Evolutionary conservation across 2,329 filamentous ascomycete genomes (phyloP).

Genomic region (Ophiostoma himal-ulmi): DNA sequence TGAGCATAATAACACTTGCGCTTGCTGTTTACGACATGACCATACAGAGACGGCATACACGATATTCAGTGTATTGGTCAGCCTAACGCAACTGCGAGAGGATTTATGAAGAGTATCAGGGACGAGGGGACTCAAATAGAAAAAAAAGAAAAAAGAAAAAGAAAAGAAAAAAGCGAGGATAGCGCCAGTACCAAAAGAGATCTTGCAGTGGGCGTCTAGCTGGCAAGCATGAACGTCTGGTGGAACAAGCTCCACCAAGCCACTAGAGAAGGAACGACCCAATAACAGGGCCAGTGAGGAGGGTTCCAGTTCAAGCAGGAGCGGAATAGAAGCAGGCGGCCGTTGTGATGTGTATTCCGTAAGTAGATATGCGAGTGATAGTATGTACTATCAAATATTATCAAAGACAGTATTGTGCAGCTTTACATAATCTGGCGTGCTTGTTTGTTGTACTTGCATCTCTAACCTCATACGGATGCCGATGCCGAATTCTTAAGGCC

Average conservation of each 20-base stretch:
- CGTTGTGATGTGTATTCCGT: not conserved
- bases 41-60: too few species aligned
- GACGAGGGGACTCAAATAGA: not conserved
- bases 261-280: not conserved
- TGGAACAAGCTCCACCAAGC: conserved; percentile 7
- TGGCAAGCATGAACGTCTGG: not conserved
- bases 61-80: too few species aligned
- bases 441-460: not conserved
- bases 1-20: not conserved
- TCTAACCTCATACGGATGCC: too few species aligned
- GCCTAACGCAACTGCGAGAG: too few species aligned
- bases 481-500: too few species aligned
- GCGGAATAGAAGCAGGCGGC: not conserved
- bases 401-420: too few species aligned
- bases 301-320: not conserved
- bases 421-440: not conserved
- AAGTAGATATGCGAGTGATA: not conserved
- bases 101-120: not conserved
- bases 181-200: not conserved
- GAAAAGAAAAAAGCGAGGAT: not conserved
- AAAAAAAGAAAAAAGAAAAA: not conserved
- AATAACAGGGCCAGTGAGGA: conserved; percentile 3
- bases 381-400: not conserved
- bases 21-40: not conserved
- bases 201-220: not conserved